These are phyloP conservation scores for Tricholoma bakamatsutake DNA, from an alignment of 768 basidiomycete genomes.

Conservation along the genomic window DNA sequence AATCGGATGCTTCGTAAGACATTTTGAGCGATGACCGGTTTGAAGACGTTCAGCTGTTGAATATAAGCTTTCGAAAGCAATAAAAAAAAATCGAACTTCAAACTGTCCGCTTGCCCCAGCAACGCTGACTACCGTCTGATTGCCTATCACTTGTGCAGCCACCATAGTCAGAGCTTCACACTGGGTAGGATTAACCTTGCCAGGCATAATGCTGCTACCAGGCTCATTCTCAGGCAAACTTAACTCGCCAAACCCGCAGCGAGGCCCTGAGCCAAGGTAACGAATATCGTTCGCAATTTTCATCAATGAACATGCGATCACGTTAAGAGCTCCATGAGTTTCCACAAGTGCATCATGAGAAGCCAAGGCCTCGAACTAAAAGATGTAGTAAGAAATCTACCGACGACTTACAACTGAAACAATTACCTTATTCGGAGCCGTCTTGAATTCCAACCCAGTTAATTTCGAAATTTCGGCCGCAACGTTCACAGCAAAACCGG, in stretches of 20 bases:
- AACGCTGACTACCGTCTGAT: constrained; percentile 88
- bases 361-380: constrained; percentile 93
- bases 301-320: constrained; percentile 94
- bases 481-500: constrained; percentile 93
- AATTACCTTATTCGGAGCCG: constrained; percentile 93
- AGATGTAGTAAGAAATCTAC: constrained; percentile 3
- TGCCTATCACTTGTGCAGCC: constrained; percentile 97
- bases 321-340: constrained; percentile 94
- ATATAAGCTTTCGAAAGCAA: not conserved
- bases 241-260: constrained; percentile 95
- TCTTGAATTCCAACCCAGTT: constrained; percentile 87
- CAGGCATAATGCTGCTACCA: constrained; percentile 99
- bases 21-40: constrained; percentile 98
- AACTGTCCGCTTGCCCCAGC: constrained; percentile 96
- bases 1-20: constrained; percentile 94
- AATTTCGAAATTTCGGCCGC: constrained; percentile 88
- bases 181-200: constrained; percentile 99
- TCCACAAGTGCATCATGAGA: constrained; percentile 98
- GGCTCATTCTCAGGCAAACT: constrained; percentile 97
- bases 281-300: constrained; percentile 99
- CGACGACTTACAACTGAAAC: not conserved
- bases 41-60: constrained; percentile 91
- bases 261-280: constrained; percentile 94
- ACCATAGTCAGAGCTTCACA: constrained; percentile 99
- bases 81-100: constrained; percentile 53